These are phyloP conservation scores for Symbiodinium pilosum DNA, from an alignment of 73 alveolate species.

Conservation along the genomic window DNA sequence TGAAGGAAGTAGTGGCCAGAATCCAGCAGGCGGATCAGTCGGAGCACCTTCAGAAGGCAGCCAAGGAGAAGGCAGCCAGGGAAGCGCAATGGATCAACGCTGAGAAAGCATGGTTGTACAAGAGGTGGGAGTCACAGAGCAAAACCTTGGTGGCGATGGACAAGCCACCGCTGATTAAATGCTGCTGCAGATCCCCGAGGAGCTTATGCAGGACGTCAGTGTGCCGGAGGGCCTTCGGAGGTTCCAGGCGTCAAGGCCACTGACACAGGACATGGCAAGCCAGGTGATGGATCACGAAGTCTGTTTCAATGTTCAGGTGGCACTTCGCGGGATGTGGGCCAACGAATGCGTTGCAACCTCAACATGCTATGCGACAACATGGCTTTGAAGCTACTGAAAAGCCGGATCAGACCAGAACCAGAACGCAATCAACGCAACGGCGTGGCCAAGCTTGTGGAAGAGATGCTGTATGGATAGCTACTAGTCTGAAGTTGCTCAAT, in stretches of 20 bases:
- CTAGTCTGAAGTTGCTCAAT: not conserved
- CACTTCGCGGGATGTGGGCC: not conserved
- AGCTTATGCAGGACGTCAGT: not conserved
- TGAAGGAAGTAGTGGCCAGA: not conserved
- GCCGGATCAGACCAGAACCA: not conserved
- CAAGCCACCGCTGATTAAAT: not conserved
- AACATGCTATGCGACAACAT: not conserved
- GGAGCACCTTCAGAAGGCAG: not conserved
- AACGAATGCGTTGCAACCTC: not conserved
- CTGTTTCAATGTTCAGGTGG: not conserved
- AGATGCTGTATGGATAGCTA: not conserved
- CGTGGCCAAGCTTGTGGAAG: not conserved
- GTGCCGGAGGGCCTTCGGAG: not conserved
- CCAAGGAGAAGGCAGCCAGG: not conserved
- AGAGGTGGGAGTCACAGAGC: not conserved
- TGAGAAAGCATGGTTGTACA: not conserved
- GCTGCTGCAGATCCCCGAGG: not conserved
- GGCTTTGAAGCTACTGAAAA: not conserved
- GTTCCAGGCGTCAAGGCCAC: not conserved
- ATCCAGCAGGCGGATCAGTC: not conserved
- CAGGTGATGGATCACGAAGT: not conserved
- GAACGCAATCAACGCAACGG: not conserved
- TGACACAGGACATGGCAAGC: not conserved
- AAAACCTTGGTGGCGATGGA: not conserved
- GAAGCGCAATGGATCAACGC: not conserved